Evolutionary conservation across 257 asterid species (phyloP).

Genomic region (Primulina eburnea): DNA sequence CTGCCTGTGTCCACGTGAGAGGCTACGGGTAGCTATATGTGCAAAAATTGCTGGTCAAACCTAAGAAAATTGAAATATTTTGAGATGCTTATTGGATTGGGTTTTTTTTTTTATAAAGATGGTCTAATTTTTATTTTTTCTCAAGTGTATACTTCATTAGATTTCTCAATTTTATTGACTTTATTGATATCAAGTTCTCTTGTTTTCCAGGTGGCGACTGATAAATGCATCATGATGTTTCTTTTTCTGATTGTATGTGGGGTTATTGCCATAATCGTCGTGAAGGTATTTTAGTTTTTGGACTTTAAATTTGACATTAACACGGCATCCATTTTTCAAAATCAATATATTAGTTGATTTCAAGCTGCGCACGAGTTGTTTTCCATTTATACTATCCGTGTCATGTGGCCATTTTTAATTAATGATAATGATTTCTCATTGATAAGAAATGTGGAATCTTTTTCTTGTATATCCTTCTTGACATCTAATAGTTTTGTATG

Average conservation of each 20-base stretch:
- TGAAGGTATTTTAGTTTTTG: slow-evolving; percentile 54
- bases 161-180: slow-evolving; percentile 18
- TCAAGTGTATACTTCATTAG: slow-evolving; percentile 8
- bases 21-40: slow-evolving; percentile 10
- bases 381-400: not conserved
- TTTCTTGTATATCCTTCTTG: not conserved
- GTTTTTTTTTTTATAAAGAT: not conserved
- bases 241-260: slow-evolving; percentile 86
- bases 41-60: slow-evolving; percentile 11
- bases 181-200: slow-evolving; percentile 8
- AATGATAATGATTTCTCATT: no score
- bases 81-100: not conserved
- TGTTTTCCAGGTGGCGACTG: slow-evolving; percentile 85
- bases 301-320: not conserved
- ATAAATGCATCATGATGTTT: slow-evolving; percentile 89
- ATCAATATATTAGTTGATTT: not conserved
- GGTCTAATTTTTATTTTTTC: slow-evolving; percentile 7
- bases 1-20: slow-evolving; percentile 5
- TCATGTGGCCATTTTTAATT: not conserved
- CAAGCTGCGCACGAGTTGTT: not conserved
- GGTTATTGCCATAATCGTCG: slow-evolving; percentile 79
- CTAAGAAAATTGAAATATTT: slow-evolving; percentile 2
- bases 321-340: not conserved
- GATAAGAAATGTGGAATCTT: not conserved
- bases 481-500: not conserved